phyloP scores from a whole-genome alignment of 2,329 filamentous ascomycete genomes.

The Ceratocystis harringtonii region DNA sequence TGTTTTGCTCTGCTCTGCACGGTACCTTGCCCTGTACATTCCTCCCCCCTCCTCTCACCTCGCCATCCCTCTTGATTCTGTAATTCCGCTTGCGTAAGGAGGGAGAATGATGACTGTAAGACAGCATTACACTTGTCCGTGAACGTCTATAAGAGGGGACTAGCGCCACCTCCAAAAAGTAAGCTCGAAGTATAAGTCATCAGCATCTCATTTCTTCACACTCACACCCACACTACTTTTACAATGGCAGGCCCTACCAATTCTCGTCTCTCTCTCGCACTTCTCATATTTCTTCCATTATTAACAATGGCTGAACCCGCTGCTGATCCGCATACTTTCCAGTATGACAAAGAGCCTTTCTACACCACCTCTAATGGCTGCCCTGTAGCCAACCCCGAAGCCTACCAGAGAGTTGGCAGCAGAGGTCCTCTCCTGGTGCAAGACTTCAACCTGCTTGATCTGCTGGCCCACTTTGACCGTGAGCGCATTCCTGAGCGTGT shows the following conservation, averaged over 20 bases:
- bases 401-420: slow-evolving; percentile 41
- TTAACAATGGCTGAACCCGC: neutral
- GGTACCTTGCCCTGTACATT: neutral
- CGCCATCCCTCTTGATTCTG: neutral
- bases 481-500: slow-evolving; percentile 38
- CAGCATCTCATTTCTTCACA: neutral
- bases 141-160: neutral
- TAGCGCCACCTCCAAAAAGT: neutral
- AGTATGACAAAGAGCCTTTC: slow-evolving; percentile 42
- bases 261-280: neutral
- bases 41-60: neutral
- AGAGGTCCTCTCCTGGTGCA: slow-evolving; percentile 15
- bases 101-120: neutral
- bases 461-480: slow-evolving; percentile 40
- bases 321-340: slow-evolving; percentile 19
- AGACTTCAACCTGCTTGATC: slow-evolving; percentile 45
- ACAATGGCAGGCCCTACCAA: neutral
- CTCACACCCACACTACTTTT: neutral
- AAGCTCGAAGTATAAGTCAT: neutral
- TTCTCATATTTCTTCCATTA: neutral
- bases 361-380: slow-evolving; percentile 47
- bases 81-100: neutral
- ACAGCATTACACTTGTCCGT: neutral
- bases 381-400: slow-evolving; percentile 36
- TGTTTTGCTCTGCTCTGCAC: neutral